Conservation (phyloP, 768 basidiomycete species). For the Suillus hirtellus region DNA sequence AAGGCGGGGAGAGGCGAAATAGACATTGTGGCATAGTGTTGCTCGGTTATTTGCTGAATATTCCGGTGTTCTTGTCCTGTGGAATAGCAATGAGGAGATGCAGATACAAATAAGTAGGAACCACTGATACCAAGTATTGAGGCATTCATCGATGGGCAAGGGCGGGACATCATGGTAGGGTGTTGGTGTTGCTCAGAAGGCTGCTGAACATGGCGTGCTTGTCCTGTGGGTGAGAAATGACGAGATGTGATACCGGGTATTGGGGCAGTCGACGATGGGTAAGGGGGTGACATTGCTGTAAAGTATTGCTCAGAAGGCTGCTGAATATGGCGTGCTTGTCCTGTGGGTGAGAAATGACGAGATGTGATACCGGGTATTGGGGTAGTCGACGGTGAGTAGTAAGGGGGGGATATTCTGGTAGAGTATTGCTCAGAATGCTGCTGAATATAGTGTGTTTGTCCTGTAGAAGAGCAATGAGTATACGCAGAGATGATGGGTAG, state of each 20-base stretch:
- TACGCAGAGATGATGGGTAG: not conserved
- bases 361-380: not conserved
- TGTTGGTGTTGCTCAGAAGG: not conserved
- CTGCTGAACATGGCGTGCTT: not conserved
- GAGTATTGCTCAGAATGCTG: not conserved
- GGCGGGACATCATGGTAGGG: not conserved
- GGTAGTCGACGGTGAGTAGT: too few species aligned
- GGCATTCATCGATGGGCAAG: not conserved
- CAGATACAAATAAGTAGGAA: not conserved
- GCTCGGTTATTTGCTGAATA: not conserved
- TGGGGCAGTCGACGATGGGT: too few species aligned
- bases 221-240: not conserved
- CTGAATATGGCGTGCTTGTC: not conserved
- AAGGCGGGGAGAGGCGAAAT: not conserved
- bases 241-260: not conserved
- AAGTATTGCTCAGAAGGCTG: not conserved
- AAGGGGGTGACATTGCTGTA: too few species aligned
- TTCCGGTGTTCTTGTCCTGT: not conserved
- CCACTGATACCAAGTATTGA: not conserved
- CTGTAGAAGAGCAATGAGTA: not conserved
- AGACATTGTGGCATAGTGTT: not conserved
- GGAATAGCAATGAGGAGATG: not conserved
- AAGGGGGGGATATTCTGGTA: too few species aligned
- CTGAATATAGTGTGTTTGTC: not conserved
- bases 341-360: not conserved